Base-by-base conservation (phyloP, 148 eudicot species). In the Nepenthes gracilis region DNA sequence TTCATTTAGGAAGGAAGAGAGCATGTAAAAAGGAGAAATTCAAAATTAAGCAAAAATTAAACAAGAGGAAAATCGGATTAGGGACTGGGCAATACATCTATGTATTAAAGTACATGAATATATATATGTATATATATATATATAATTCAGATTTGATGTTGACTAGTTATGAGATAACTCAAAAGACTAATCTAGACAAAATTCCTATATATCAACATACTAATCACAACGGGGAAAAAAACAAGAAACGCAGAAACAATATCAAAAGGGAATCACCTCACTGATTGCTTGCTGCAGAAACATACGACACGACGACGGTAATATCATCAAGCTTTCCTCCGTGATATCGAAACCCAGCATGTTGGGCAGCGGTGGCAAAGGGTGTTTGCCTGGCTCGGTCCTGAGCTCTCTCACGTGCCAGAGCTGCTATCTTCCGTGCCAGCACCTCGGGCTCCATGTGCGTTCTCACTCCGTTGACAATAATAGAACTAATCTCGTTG, bases 251-350 rank as follows among this genome's bases (percentile, higher is more conserved):
- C 7, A 54, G 2, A n/a, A 14, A 54, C 57, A 23, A 23, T 23
- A 23, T 23, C 23, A 23, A 23, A 32, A 52, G 53, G 35, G 55
- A 59, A 43, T 36, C 33, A 62, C 57, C 71, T 75, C 66, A 70
- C 68, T 38, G 66, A 54, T 67, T 60, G 49, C 64, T 63, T 12
- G 53, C 55, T 15, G 36, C 69, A 60, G 69, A 58, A 61, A 90
- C 65, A 66, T 74, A 80, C 49, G 97, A 84, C 47, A 90, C 90
- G 7, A 90, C 86, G 36, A 90, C 97, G 11, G 97, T 90, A 33
- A 83, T 70, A 64, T 90, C 95, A 61, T 90, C 97, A 71, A 90
- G 95, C 71, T 90, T 90, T 55, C 97, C 97, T 52, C 94, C 97
- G 56, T 65, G 63, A 57, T 84, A 86, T 11, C 77, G 72, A 63